phyloP scores from a whole-genome alignment of 2,329 filamentous ascomycete genomes.

The Verticillium dahliae region DNA sequence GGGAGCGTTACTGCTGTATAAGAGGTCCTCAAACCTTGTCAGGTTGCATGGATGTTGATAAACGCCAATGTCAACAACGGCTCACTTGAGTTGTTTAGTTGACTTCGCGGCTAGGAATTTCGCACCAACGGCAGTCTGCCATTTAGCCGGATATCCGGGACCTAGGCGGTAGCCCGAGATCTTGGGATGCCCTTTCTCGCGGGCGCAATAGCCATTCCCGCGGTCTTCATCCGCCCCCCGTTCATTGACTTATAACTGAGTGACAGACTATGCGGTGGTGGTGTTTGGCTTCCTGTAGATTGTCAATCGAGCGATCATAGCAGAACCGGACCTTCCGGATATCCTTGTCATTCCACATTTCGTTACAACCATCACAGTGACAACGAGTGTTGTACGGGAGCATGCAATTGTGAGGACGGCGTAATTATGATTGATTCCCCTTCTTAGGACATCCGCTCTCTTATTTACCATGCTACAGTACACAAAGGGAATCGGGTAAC shows the following conservation, averaged over 20 bases:
- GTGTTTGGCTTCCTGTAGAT: no score
- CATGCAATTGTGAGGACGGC: neutral
- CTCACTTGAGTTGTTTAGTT: neutral
- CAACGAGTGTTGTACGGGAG: neutral
- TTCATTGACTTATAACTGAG: no score
- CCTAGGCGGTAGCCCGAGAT: neutral
- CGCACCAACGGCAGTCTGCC: constrained; percentile 1
- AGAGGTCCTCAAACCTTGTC: neutral
- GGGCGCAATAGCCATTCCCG: neutral
- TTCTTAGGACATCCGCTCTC: constrained; percentile 25
- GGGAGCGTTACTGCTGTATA: neutral
- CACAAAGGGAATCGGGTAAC: constrained; percentile 45
- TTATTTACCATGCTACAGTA: constrained; percentile 69
- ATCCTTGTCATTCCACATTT: no score
- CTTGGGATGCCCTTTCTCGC: no score
- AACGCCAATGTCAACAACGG: neutral
- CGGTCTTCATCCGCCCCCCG: no score
- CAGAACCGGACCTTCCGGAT: neutral
- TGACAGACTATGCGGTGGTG: no score
- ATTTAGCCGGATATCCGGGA: neutral
- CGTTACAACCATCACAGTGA: neutral
- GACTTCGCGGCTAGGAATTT: neutral
- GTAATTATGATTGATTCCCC: constrained; percentile 9
- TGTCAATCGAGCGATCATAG: no score
- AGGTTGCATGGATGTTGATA: neutral